Evolutionary conservation across 2,329 filamentous ascomycete species (phyloP).

Genomic region (Microdochium bolleyi): DNA sequence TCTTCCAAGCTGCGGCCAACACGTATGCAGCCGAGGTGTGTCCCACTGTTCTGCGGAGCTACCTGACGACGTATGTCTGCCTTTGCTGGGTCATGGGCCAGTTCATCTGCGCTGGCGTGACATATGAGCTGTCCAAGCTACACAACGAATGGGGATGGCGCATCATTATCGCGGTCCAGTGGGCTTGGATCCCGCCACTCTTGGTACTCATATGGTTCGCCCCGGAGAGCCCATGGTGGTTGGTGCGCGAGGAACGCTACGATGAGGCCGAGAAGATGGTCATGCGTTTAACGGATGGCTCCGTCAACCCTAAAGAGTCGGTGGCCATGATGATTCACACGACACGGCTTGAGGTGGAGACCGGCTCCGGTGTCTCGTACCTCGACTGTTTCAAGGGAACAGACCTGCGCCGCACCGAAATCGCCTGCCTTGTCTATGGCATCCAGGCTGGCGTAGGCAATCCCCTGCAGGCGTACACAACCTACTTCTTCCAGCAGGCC

Average conservation of each 20-base stretch:
- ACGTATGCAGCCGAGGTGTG: slow-evolving; percentile 56
- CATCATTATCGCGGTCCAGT: slow-evolving; percentile 40
- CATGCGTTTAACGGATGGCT: slow-evolving; percentile 32
- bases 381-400: slow-evolving; percentile 40
- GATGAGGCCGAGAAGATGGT: slow-evolving; percentile 32
- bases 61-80: slow-evolving; percentile 52
- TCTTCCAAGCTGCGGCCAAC: slow-evolving; percentile 49
- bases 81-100: slow-evolving; percentile 57
- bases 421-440: slow-evolving; percentile 52
- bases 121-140: slow-evolving; percentile 30
- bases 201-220: slow-evolving; percentile 35
- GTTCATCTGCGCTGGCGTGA: slow-evolving; percentile 42
- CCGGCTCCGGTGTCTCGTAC: slow-evolving; percentile 39
- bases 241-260: slow-evolving; percentile 31
- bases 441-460: slow-evolving; percentile 58
- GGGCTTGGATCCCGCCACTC: slow-evolving; percentile 39
- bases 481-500: slow-evolving; percentile 51
- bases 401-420: slow-evolving; percentile 44
- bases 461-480: slow-evolving; percentile 57
- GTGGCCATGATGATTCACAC: slow-evolving; percentile 51
- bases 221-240: slow-evolving; percentile 43
- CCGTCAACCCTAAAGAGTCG: slow-evolving; percentile 37
- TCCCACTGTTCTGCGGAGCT: slow-evolving; percentile 47
- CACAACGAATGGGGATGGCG: slow-evolving; percentile 39
- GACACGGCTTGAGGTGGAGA: slow-evolving; percentile 44